Conservation (phyloP, 2,329 filamentous ascomycete species). For the Zymoseptoria brevis region DNA sequence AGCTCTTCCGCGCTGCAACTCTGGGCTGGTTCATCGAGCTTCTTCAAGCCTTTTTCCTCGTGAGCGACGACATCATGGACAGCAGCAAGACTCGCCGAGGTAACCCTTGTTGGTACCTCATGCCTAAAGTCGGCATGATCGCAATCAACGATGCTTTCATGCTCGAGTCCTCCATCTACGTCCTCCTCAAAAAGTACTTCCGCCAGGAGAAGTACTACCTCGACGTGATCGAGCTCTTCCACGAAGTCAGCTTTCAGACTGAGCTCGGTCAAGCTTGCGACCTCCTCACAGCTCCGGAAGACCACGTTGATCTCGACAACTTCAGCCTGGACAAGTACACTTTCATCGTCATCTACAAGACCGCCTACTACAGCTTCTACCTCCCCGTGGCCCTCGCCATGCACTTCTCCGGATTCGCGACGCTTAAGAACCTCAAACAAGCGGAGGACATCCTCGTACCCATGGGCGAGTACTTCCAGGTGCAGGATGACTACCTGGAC, state of each 20-base stretch:
- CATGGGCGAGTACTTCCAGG: slow-evolving; percentile 97
- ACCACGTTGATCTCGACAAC: slow-evolving; percentile 84
- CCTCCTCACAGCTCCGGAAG: slow-evolving; percentile 90
- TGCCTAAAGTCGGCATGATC: slow-evolving; percentile 82
- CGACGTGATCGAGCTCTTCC: slow-evolving; percentile 91
- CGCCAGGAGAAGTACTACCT: slow-evolving; percentile 77
- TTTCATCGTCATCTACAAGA: slow-evolving; percentile 99
- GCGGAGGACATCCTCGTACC: slow-evolving; percentile 89
- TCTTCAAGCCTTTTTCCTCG: slow-evolving; percentile 96
- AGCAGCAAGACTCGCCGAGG: slow-evolving; percentile 87
- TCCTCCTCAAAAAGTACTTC: slow-evolving; percentile 90
- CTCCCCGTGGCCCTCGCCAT: slow-evolving; percentile 88
- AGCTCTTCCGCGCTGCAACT: slow-evolving; percentile 81
- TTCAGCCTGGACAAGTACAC: slow-evolving; percentile 92
- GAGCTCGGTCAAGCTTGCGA: slow-evolving; percentile 94
- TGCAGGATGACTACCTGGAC: slow-evolving; percentile 98
- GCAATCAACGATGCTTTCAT: slow-evolving; percentile 98
- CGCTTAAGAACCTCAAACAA: slow-evolving; percentile 78
- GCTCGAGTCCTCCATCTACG: slow-evolving; percentile 85
- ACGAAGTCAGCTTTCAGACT: slow-evolving; percentile 87
- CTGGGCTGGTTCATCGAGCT: slow-evolving; percentile 98
- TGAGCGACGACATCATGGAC: slow-evolving; percentile 99
- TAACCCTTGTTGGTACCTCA: slow-evolving; percentile 92
- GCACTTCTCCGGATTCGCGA: slow-evolving; percentile 76
- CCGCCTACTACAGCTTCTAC: slow-evolving; percentile 98